A percentile compares a stretch with the other conserved stretches of the same genome.
Evolutionary conservation across 2,329 filamentous ascomycete species (phyloP).

Genomic region (Aureobasidium pullulans): DNA sequence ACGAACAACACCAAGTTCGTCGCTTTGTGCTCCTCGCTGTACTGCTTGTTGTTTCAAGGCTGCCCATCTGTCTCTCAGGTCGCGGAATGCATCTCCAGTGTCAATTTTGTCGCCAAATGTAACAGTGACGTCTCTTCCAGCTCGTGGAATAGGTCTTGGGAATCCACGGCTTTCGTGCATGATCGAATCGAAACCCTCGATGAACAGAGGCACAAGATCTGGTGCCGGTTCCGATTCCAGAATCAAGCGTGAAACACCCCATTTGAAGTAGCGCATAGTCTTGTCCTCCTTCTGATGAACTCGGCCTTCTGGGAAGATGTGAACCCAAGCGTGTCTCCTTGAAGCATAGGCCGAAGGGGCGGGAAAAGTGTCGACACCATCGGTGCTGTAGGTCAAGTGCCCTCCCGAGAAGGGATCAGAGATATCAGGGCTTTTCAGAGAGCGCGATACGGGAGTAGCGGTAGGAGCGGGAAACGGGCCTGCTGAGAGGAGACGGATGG

Average conservation of each 20-base stretch:
- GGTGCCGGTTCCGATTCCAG: slow-evolving; percentile 83
- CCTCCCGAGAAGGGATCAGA: slow-evolving; percentile 50
- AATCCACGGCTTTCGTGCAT: slow-evolving; percentile 79
- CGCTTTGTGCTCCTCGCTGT: slow-evolving; percentile 26
- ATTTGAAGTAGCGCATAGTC: slow-evolving; percentile 94
- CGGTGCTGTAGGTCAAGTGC: slow-evolving; percentile 57
- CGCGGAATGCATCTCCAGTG: slow-evolving; percentile 66
- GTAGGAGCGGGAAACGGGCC: slow-evolving; percentile 16
- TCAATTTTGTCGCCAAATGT: slow-evolving; percentile 75
- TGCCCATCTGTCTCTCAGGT: slow-evolving; percentile 67
- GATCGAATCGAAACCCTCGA: slow-evolving; percentile 78
- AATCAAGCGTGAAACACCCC: slow-evolving; percentile 86
- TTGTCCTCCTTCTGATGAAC: slow-evolving; percentile 78
- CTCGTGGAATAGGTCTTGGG: slow-evolving; percentile 72
- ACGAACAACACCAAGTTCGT: slow-evolving; percentile 49
- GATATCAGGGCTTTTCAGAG: slow-evolving; percentile 21
- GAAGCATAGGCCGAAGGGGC: slow-evolving; percentile 64
- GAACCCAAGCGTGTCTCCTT: slow-evolving; percentile 75
- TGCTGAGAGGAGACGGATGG: slow-evolving; percentile 71
- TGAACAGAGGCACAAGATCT: slow-evolving; percentile 87
- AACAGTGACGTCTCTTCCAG: slow-evolving; percentile 62
- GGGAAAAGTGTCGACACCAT: slow-evolving; percentile 56
- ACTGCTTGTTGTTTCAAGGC: slow-evolving; percentile 52
- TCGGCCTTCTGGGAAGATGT: slow-evolving; percentile 92
- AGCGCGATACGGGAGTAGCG: slow-evolving; percentile 2